These are phyloP conservation scores for Zopfia rhizophila DNA, from an alignment of 2,329 filamentous ascomycete species.

Conservation along the genomic window DNA sequence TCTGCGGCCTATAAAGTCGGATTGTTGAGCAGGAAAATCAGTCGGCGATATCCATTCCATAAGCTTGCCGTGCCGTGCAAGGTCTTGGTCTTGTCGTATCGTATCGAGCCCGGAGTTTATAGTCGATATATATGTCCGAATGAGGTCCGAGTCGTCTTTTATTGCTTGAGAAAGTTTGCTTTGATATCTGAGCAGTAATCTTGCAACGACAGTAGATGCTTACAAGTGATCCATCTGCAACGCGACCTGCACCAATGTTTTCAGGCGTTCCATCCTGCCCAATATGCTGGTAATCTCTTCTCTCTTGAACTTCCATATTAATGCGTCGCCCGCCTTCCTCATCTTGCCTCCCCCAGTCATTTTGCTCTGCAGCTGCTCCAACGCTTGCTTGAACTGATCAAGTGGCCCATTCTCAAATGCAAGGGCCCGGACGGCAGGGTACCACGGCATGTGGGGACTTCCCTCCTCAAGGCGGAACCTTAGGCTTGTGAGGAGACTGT, in stretches of 20 bases:
- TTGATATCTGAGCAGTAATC: conserved; percentile 1
- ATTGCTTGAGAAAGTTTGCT: conserved; percentile 10
- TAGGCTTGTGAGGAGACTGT: conserved; percentile 28
- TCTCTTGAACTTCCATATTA: conserved; percentile 6
- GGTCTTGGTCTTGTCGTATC: conserved; percentile 1
- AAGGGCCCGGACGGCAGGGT: conserved; percentile 15
- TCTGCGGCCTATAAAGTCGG: conserved; percentile 15
- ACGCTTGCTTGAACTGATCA: conserved; percentile 19
- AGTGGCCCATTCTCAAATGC: conserved; percentile 10
- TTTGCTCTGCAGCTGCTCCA: conserved; percentile 21
- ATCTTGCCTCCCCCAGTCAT: conserved; percentile 3
- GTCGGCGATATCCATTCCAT: conserved; percentile 17
- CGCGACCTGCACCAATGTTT: conserved; percentile 7
- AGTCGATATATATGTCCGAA: conserved; percentile 5
- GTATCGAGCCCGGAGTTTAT: neutral
- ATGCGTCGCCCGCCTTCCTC: neutral
- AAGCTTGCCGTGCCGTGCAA: neutral
- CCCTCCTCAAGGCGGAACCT: conserved; percentile 28
- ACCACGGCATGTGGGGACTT: conserved; percentile 24
- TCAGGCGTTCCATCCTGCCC: conserved; percentile 8
- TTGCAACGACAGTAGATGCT: conserved; percentile 6
- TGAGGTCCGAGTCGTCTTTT: conserved; percentile 11
- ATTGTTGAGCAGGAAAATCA: conserved; percentile 18
- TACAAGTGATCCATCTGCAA: conserved; percentile 11
- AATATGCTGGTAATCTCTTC: conserved; percentile 16